phyloP scores from a whole-genome alignment of 148 eudicot species.

The Vaccinium corymbosum region DNA sequence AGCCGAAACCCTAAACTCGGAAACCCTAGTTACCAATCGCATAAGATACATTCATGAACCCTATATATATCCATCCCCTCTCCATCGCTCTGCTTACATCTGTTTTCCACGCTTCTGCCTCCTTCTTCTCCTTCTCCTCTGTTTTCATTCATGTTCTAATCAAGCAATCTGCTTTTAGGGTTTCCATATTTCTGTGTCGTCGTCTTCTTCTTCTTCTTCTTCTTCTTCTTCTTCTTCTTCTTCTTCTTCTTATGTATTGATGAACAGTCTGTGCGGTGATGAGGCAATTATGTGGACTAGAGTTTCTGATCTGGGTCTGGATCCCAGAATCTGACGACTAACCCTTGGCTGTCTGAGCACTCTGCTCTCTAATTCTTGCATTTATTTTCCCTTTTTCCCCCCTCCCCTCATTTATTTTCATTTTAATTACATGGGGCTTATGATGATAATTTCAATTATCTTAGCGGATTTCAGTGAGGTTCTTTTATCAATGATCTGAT shows the following conservation, averaged over 20 bases:
- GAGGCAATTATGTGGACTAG: background rate
- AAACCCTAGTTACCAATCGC: background rate
- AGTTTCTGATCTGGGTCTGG: constrained; percentile 14
- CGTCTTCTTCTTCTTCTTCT: background rate
- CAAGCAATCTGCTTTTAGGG: background rate
- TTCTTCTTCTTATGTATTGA: background rate
- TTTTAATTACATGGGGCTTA: constrained; percentile 25
- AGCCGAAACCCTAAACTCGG: background rate
- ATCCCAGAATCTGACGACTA: constrained; percentile 14
- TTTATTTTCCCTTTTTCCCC: background rate
- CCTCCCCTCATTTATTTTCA: background rate
- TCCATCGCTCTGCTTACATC: background rate
- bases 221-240: background rate
- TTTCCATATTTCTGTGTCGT: background rate
- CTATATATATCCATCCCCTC: background rate
- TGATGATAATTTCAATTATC: constrained; percentile 55
- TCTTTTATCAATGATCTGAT: constrained; percentile 64
- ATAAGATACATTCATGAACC: background rate
- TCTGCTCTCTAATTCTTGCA: background rate
- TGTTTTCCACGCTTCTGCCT: background rate
- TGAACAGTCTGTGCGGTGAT: background rate
- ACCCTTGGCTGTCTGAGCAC: constrained; percentile 24
- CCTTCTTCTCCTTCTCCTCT: background rate
- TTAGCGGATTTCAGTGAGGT: constrained; percentile 98
- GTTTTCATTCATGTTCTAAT: background rate